phyloP scores from a whole-genome alignment of 2,329 filamentous ascomycete species.

The Myriosclerotinia scirpicola region DNA sequence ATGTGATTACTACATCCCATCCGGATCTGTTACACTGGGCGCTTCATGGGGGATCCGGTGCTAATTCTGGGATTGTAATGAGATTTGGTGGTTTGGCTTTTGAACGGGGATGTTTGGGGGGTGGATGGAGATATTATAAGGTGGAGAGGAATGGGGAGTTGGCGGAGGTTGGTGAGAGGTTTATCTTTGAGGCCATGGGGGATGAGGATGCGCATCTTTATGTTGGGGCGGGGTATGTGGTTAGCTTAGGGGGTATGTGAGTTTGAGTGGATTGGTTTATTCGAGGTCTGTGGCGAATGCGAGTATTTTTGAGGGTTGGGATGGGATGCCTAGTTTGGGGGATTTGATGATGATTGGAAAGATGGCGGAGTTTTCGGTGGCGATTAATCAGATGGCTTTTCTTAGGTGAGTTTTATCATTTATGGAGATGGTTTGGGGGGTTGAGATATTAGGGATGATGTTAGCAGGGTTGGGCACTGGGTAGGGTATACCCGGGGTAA shows the following conservation, averaged over 20 bases:
- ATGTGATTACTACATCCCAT: slow-evolving; percentile 33
- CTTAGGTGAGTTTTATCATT: not conserved
- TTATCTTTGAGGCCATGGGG: slow-evolving; percentile 13
- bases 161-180: slow-evolving; percentile 27
- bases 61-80: slow-evolving; percentile 40
- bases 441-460: not conserved
- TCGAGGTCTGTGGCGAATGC: not conserved
- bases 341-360: not conserved
- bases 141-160: slow-evolving; percentile 21
- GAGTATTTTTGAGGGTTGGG: not conserved
- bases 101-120: slow-evolving; percentile 30
- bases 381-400: slow-evolving; percentile 7
- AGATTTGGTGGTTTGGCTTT: slow-evolving; percentile 47
- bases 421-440: no score
- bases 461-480: no score
- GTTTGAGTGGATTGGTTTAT: not conserved
- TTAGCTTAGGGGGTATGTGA: not conserved
- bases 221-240: not conserved
- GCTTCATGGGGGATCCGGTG: slow-evolving; percentile 40
- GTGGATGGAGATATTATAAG: slow-evolving; percentile 27
- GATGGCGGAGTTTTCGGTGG: not conserved
- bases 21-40: slow-evolving; percentile 42
- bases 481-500: no score
- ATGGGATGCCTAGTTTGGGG: not conserved
- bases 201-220: slow-evolving; percentile 5